A percentile compares a stretch with the other conserved stretches of the same genome.
Evolutionary conservation across 208 protist genomes (phyloP).

Genomic region (Acanthamoeba healyi): DNA sequence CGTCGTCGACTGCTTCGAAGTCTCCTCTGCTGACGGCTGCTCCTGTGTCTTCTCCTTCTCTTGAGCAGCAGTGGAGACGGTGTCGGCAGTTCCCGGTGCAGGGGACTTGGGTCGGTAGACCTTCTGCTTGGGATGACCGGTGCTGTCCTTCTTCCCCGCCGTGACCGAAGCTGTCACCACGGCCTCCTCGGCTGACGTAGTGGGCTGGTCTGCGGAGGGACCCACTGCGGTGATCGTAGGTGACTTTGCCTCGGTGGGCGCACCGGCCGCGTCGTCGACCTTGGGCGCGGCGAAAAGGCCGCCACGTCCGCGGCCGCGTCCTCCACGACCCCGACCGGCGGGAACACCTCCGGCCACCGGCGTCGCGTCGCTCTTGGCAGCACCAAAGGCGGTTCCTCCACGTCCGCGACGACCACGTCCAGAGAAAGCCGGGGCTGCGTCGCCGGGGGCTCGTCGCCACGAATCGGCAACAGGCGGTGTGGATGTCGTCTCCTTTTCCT

Average conservation of each 20-base stretch:
- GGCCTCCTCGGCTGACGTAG: not conserved
- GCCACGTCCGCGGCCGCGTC: not conserved
- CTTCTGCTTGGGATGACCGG: not conserved
- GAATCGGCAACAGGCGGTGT: not conserved
- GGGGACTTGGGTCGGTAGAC: conserved; percentile 5
- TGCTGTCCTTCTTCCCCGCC: not conserved
- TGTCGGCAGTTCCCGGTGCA: not conserved
- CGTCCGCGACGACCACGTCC: not conserved
- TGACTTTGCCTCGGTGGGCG: not conserved
- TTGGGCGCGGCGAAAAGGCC: not conserved
- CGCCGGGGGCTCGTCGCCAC: not conserved
- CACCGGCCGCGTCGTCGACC: not conserved
- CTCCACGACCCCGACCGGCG: not conserved
- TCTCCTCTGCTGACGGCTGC: no score
- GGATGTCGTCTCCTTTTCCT: not conserved
- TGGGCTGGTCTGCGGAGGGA: not conserved
- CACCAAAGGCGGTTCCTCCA: not conserved
- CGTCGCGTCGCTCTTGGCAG: not conserved
- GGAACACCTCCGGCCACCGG: no score
- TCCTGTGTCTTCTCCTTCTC: no score
- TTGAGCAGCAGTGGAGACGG: not conserved
- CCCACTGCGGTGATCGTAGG: not conserved
- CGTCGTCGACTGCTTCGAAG: no score
- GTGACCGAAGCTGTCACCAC: no score
- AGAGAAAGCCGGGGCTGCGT: not conserved